phyloP scores from a whole-genome alignment of 768 basidiomycete species.

The Austroboletus eburneus region DNA sequence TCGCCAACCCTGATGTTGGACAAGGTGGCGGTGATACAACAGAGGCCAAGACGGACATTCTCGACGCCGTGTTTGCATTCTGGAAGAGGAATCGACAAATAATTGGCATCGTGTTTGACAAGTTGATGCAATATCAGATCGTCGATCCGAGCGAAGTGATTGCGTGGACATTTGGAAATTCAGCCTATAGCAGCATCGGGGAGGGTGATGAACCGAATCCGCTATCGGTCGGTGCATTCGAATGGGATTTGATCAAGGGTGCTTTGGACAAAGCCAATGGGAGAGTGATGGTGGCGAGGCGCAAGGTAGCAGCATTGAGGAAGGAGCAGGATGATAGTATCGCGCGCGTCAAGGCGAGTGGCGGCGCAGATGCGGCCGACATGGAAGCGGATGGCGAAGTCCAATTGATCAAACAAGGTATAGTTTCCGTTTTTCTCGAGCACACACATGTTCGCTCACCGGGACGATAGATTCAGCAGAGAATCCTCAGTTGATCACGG shows the following conservation, averaged over 20 bases:
- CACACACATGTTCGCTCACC: too few relatives aligned
- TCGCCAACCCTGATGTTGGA: conserved; percentile 34
- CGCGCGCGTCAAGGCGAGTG: conserved; percentile 68
- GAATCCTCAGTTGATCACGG: conserved; percentile 64
- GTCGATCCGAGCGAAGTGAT: conserved; percentile 93
- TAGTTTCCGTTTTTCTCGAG: background rate
- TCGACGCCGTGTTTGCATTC: conserved; percentile 67
- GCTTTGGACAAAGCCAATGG: conserved; percentile 91
- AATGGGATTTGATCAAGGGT: conserved; percentile 83
- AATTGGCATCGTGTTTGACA: conserved; percentile 91
- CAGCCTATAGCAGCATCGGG: conserved; percentile 34
- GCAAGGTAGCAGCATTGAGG: conserved; percentile 67
- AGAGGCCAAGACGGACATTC: conserved; percentile 66
- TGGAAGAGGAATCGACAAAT: conserved; percentile 86
- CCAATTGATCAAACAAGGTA: conserved; percentile 47
- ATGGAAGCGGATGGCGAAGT: conserved; percentile 74
- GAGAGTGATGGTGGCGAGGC: conserved; percentile 71
- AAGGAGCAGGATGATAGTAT: conserved; percentile 88
- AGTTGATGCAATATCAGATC: conserved; percentile 97
- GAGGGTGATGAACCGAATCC: conserved; percentile 34
- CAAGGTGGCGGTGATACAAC: conserved; percentile 34
- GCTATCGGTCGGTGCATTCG: conserved; percentile 50
- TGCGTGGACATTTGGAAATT: conserved; percentile 71
- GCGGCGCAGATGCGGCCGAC: conserved; percentile 43
- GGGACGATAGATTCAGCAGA: conserved; percentile 56